Conservation (phyloP, 176 grass and related monocot genomes). For the Melocanna baccifera region DNA sequence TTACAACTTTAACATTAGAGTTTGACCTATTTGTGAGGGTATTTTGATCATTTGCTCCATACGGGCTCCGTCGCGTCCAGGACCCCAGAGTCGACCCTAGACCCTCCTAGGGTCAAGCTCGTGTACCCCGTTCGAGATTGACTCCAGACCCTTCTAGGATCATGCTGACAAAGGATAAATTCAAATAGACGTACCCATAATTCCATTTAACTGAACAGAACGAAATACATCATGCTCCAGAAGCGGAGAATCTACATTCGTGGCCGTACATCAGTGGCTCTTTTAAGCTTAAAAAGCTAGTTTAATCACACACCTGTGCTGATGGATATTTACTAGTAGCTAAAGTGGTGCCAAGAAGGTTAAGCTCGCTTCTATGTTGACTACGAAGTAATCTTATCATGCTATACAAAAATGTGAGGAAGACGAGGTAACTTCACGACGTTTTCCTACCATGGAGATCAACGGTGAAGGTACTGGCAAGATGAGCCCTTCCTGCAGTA, state of each 20-base stretch:
- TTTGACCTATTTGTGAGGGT: too few species aligned
- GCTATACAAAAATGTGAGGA: conserved; percentile 54
- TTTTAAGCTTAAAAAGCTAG: conserved; percentile 20
- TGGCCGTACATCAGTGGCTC: not conserved
- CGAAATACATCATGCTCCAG: not conserved
- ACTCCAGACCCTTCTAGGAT: too few species aligned
- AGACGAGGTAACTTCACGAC: not conserved
- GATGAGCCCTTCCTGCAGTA: conserved; percentile 69
- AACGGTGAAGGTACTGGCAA: conserved; percentile 75
- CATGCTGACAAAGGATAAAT: too few species aligned
- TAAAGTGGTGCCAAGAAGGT: not conserved
- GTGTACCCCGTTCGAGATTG: too few species aligned
- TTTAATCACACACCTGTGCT: conserved; percentile 23
- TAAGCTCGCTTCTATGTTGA: conserved; percentile 30
- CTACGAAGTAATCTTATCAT: conserved; percentile 32
- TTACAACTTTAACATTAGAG: too few species aligned
- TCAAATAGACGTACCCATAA: not conserved
- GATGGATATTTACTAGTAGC: conserved; percentile 35
- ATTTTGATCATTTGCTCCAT: too few species aligned
- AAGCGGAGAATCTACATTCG: conserved; percentile 9
- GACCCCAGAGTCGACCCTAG: too few species aligned
- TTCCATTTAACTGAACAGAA: not conserved
- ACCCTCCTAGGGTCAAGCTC: too few species aligned
- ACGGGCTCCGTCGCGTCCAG: too few species aligned
- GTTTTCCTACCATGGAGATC: conserved; percentile 30